Evolutionary conservation across 768 basidiomycete genomes (phyloP).

Genomic region (Auriscalpium vulgare): DNA sequence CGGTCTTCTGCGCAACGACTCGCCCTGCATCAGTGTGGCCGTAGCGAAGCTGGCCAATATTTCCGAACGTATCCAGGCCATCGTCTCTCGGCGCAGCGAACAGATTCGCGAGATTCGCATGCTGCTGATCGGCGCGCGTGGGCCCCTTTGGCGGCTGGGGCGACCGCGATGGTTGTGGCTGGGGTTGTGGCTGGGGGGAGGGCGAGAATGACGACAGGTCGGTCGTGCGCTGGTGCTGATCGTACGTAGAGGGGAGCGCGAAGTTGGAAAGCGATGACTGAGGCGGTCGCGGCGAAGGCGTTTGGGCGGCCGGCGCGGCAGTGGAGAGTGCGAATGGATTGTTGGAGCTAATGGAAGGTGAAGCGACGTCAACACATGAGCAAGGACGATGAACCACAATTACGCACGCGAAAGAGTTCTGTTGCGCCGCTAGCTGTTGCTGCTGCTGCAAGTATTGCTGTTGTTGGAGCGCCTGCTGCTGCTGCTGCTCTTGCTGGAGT

Average conservation of each 20-base stretch:
- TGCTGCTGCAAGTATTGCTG: slow-evolving; percentile 9
- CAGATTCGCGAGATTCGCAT: slow-evolving; percentile 67
- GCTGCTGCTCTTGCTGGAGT: slow-evolving; percentile 40
- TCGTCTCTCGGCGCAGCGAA: slow-evolving; percentile 82
- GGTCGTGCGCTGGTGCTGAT: slow-evolving; percentile 33
- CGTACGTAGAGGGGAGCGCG: slow-evolving; percentile 65
- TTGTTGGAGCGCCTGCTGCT: slow-evolving; percentile 30
- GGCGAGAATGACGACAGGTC: slow-evolving; percentile 32
- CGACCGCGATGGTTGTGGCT: slow-evolving; percentile 16
- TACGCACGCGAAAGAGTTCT: slow-evolving; percentile 70
- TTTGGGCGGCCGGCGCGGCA: slow-evolving; percentile 22
- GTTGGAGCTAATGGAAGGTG: slow-evolving; percentile 57
- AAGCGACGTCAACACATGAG: too few relatives aligned
- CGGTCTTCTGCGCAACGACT: slow-evolving; percentile 24
- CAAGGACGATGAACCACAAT: neutral
- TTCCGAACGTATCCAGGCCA: slow-evolving; percentile 95
- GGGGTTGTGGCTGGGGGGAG: slow-evolving; percentile 32
- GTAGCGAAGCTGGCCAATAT: slow-evolving; percentile 66
- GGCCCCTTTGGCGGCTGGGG: slow-evolving; percentile 17
- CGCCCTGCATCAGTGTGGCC: slow-evolving; percentile 22
- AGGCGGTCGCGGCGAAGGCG: slow-evolving; percentile 24
- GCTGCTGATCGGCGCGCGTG: slow-evolving; percentile 56
- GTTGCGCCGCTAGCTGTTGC: slow-evolving; percentile 36
- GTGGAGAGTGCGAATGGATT: slow-evolving; percentile 78
- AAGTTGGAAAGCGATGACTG: slow-evolving; percentile 40